Conservation (phyloP, 345 rosid genomes). For the Gossypium thurberi region DNA sequence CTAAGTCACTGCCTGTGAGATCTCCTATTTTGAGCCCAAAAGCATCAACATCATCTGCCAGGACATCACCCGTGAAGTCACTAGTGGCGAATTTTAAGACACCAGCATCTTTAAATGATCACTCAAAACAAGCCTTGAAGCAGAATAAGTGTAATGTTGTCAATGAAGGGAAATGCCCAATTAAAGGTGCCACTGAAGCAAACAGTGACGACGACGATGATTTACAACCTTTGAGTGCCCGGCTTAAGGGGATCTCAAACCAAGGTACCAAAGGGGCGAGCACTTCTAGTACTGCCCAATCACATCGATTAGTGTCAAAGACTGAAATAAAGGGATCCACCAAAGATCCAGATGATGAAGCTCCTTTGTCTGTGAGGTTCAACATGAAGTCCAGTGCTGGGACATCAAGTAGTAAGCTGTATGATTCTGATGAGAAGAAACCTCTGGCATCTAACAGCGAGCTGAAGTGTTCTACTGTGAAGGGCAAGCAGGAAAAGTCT, state of each 20-base stretch:
- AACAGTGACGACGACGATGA: conserved; percentile 49
- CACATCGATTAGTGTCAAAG: conserved; percentile 17
- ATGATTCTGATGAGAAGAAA: conserved; percentile 43
- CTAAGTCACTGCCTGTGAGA: conserved; percentile 39
- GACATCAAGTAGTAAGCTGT: conserved; percentile 37
- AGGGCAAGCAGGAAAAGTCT: conserved; percentile 37
- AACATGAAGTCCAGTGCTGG: conserved; percentile 35
- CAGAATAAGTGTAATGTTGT: conserved; percentile 28
- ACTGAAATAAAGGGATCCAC: not conserved
- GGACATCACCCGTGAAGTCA: conserved; percentile 29
- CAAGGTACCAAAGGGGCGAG: conserved; percentile 31
- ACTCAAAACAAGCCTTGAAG: conserved; percentile 30
- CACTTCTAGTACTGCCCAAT: conserved; percentile 17
- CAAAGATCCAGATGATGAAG: conserved; percentile 75
- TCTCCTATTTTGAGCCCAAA: conserved; percentile 54
- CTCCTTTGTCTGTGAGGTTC: conserved; percentile 49
- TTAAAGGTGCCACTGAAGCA: conserved; percentile 27
- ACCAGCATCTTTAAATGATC: conserved; percentile 29
- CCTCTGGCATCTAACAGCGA: conserved; percentile 36
- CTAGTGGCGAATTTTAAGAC: conserved; percentile 28
- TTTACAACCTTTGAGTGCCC: conserved; percentile 50
- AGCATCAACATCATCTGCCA: conserved; percentile 41
- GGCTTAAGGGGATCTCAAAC: conserved; percentile 40
- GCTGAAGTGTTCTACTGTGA: conserved; percentile 55
- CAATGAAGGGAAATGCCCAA: conserved; percentile 36